Percentiles rank a stretch among this genome's conserved stretches.
Conservation (phyloP, 352 stramenopile species). For the Vaucheria bursata region DNA sequence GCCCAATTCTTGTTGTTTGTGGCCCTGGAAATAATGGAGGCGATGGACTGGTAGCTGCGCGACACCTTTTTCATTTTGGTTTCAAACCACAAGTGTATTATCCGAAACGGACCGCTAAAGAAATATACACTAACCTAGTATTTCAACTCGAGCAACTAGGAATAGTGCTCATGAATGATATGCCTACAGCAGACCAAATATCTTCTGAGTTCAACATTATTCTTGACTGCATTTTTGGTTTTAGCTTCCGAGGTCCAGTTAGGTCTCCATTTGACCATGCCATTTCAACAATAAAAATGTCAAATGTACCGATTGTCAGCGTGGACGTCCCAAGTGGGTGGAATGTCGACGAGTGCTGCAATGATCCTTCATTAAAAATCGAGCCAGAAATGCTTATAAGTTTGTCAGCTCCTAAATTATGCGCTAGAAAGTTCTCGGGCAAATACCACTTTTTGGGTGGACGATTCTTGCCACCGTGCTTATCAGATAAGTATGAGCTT, state of each 20-base stretch:
- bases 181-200: conserved; percentile 21
- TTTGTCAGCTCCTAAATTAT: conserved; percentile 91
- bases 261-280: conserved; percentile 78
- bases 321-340: conserved; percentile 93
- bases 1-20: conserved; percentile 77
- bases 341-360: conserved; percentile 50
- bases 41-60: conserved; percentile 92
- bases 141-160: conserved; percentile 50
- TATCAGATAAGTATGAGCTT: conserved; percentile 63
- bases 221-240: conserved; percentile 97
- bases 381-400: conserved; percentile 87
- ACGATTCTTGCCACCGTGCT: conserved; percentile 75
- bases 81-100: conserved; percentile 79
- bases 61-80: conserved; percentile 94
- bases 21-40: conserved; percentile 97
- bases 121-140: conserved; percentile 55
- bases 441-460: conserved; percentile 87
- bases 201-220: conserved; percentile 69
- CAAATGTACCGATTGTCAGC: conserved; percentile 72
- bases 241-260: conserved; percentile 80
- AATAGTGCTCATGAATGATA: conserved; percentile 39
- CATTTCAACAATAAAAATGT: conserved; percentile 59
- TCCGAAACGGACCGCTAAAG: conserved; percentile 67
- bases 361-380: conserved; percentile 70
- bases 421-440: conserved; percentile 70